Base-by-base conservation (phyloP, 202 grass and related monocot genomes). In the Digitaria exilis region DNA sequence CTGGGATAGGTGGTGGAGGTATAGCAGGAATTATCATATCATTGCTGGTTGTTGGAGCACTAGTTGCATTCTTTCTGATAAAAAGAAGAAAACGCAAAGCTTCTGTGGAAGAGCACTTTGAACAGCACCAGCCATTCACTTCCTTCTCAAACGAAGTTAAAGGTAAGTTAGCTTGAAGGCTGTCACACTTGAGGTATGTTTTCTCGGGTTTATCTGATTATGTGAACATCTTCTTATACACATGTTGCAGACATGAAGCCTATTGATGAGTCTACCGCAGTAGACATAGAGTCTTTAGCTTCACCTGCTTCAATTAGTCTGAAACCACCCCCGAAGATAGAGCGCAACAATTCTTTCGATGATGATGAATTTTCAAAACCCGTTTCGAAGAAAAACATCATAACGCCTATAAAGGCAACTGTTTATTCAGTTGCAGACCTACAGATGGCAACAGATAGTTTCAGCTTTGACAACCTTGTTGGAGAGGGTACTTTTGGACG, bases 391-490 rank as follows among this genome's bases (percentile, higher is more conserved):
- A 98, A 82, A 90, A 79, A 12, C 44, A 90, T 76, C 81, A 34
- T 77, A 70, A 55, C 87, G 79, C 76, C 89, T 66, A 87, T 98
- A 85, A 95, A 95, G 79, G 92, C 96, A 78, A 78, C 75, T 78
- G 80, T 87, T 81, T 98, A 98, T 93, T 98, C 96, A 88, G 96
- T 98, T 79, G 93, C 96, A 26, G 96, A 98, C 73, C 85, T 98
- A 62, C 96, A 98, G 80, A 87, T 98, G 75, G 93, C 96, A 75
- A 98, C 96, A 72, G 89, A 96, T 70, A 98, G 96, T 82, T 98
- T 98, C 66, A 94, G 75, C 75, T 84, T 92, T 37, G 93, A 96
- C 1, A 98, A 90, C 87, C 87, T 98, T 89, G 84, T 98, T 65
- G 96, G 96, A 64, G 96, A 96, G 85, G 96, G 91, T 73, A 90